Base-by-base conservation (phyloP, 768 basidiomycete species). In the Harrya chromipes region DNA sequence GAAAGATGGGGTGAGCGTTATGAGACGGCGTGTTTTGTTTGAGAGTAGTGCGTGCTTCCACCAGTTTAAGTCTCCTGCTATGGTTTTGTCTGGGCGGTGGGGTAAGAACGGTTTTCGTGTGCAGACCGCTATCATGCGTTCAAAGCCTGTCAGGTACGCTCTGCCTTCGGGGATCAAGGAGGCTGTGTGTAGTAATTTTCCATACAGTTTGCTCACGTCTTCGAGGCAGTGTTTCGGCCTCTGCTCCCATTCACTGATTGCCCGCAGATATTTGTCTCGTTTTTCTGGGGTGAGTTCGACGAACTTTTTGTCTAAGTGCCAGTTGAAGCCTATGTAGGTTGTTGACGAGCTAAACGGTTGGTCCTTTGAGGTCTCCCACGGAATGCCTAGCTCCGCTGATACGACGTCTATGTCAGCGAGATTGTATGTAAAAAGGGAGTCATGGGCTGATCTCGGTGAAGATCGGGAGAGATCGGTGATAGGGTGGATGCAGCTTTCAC, bases 121-220 rank as follows among this genome's bases (percentile, higher is more conserved):
- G 41, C 60, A 70, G 0, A 59, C 20, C 0, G 49, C 49, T 0
- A 78, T 29, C 59, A 77, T 70, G 51, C 59, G 14, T 46, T 79
- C 72, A 20, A 79, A 52, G 10, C 42, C 39, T 33, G 70, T 75
- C 46, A 79, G 67, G 53, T 72, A 74, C 1, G 77, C 71, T 0
- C 70, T 60, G 9, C 64, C 68, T n/a, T 1, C 31, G 2, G 62
- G 64, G 6, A 72, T 24, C 0, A 73, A 59, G 1, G 61, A 42
- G 13, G 59, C 60, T 0, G 36, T 23, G 5, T 60, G 59, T 0
- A 59, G 36, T 0, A 61, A 24, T 14, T 61, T 61, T 1, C 53
- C 46, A 5, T 58, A 58, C 0, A 60, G n/a, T 1, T 14, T 0
- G 3, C 46, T 16, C 1, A 61, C 34, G 0, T 61, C 38, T 8